phyloP scores from a whole-genome alignment of 768 basidiomycete species.

The Pulveroboletus frians region DNA sequence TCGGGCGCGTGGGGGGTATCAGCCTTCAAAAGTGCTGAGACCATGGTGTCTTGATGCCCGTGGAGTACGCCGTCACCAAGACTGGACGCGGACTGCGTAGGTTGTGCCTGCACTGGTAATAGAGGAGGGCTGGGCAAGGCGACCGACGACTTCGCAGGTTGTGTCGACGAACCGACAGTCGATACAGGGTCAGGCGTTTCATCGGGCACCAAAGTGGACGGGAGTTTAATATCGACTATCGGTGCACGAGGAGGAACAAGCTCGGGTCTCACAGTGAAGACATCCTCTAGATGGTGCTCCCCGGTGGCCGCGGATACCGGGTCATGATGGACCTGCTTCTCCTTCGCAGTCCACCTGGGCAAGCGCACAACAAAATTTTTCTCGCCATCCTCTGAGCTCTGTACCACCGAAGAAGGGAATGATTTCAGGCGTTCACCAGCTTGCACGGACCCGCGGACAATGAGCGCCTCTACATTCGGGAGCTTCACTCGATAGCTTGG shows the following conservation, averaged over 20 bases:
- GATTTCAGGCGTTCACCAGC: constrained; percentile 7
- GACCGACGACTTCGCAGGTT: constrained; percentile 5
- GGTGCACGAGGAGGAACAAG: constrained; percentile 31
- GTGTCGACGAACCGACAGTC: constrained; percentile 9
- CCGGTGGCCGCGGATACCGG: constrained; percentile 23
- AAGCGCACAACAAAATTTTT: constrained; percentile 51
- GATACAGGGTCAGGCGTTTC: neutral
- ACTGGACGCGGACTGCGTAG: constrained; percentile 6
- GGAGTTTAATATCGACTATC: constrained; percentile 23
- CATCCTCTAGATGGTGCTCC: constrained; percentile 47
- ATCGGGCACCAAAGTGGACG: constrained; percentile 25
- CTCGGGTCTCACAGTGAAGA: constrained; percentile 53
- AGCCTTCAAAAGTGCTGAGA: constrained; percentile 26
- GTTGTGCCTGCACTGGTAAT: constrained; percentile 9
- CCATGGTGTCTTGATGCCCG: constrained; percentile 25
- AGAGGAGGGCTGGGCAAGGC: constrained; percentile 8
- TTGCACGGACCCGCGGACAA: constrained; percentile 39
- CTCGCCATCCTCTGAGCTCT: constrained; percentile 39
- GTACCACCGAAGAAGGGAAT: constrained; percentile 17
- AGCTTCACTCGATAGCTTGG: constrained; percentile 58
- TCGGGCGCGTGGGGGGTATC: constrained; percentile 23
- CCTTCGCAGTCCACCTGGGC: constrained; percentile 40
- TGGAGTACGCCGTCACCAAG: constrained; percentile 19
- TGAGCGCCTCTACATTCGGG: constrained; percentile 41
- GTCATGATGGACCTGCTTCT: constrained; percentile 20